Evolutionary conservation across 1,284 basidiomycete genomes (phyloP), one percentile per base, ranked within the genome.

Genomic region (Cystobasidiaceae sp.): DNA sequence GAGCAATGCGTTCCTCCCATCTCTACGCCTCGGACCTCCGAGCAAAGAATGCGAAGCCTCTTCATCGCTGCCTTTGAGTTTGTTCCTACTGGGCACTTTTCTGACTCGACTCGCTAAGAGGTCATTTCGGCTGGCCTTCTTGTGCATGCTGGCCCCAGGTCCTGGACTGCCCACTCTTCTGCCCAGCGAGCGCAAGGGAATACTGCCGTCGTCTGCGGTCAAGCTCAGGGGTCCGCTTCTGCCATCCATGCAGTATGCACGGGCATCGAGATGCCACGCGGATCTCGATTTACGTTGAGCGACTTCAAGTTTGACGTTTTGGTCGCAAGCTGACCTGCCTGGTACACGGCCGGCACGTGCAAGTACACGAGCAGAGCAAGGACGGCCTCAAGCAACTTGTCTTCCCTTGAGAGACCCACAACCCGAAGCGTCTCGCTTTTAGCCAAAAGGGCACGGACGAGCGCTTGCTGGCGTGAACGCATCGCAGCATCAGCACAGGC

Each of bases 1-100:
- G n/a, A 50, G n/a, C 11, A 49, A 27, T 5, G 58, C 33, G 37
- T 33, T 46, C 21, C 58, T 50, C n/a, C 45, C 45, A 43, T 50
- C 46, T 33, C 9, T 25, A 21, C 27, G 32, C 56, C 49, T 49
- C 23, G 49, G 50, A 23, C 15, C 6, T 27, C 41, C 37, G 32
- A 60, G 39, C 46, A 60, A n/a, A 37, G 37, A 34, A 27, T 60
- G 50, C 15, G 44, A 37, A 23, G 39, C 48, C 49, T 61, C 66
- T 34, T 67, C 66, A 33, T 62, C 66, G 30, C 59, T 64, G 34
- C 48, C 52, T 32, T 62, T 52, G 23, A 67, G 65, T 32, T 60
- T 60, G 23, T n/a, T 48, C 37, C 45, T 57, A 33, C 62, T 56
- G 13, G 52, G 27, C 21, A n/a, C 25, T 33, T 65, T 65, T 17